phyloP scores from a whole-genome alignment of 2,329 filamentous ascomycete species.

The Pochonia chlamydosporia region DNA sequence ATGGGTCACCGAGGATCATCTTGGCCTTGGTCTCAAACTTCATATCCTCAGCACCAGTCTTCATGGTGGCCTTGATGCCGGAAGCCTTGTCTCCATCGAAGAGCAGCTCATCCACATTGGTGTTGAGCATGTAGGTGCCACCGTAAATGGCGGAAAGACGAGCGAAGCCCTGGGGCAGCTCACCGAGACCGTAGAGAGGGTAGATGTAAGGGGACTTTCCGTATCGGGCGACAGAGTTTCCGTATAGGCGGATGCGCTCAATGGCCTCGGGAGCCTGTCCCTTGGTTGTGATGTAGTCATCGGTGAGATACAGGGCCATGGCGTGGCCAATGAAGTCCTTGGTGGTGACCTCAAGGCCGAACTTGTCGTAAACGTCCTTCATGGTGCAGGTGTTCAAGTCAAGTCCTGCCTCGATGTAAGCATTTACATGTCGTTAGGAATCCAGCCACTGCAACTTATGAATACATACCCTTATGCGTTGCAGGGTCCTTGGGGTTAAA shows the following conservation, averaged over 20 bases:
- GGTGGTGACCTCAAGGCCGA: conserved; percentile 81
- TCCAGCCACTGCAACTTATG: background rate
- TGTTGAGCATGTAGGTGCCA: conserved; percentile 99
- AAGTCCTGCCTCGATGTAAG: conserved; percentile 52
- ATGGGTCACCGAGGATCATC: conserved; percentile 93
- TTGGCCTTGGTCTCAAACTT: conserved; percentile 94
- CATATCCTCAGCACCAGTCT: conserved; percentile 74
- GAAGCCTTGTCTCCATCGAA: conserved; percentile 82
- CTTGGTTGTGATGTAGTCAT: conserved; percentile 72
- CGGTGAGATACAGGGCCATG: conserved; percentile 92
- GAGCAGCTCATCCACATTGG: conserved; percentile 80
- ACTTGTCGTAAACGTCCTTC: conserved; percentile 99
- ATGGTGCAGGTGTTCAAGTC: conserved; percentile 76
- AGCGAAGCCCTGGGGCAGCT: conserved; percentile 95
- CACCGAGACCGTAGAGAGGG: conserved; percentile 92
- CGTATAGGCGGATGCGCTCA: conserved; percentile 89
- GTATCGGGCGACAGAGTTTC: conserved; percentile 94
- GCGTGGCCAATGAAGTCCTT: conserved; percentile 96
- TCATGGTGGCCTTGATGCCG: conserved; percentile 97
- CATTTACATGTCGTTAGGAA: background rate
- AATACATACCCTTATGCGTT: conserved; percentile 76
- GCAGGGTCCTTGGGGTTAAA: conserved; percentile 77
- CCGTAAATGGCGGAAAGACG: conserved; percentile 97
- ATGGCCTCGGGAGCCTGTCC: conserved; percentile 80
- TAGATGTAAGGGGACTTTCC: conserved; percentile 99